Evolutionary conservation across 805 yeast genomes (phyloP).

Genomic region (Kuraishia borneana): DNA sequence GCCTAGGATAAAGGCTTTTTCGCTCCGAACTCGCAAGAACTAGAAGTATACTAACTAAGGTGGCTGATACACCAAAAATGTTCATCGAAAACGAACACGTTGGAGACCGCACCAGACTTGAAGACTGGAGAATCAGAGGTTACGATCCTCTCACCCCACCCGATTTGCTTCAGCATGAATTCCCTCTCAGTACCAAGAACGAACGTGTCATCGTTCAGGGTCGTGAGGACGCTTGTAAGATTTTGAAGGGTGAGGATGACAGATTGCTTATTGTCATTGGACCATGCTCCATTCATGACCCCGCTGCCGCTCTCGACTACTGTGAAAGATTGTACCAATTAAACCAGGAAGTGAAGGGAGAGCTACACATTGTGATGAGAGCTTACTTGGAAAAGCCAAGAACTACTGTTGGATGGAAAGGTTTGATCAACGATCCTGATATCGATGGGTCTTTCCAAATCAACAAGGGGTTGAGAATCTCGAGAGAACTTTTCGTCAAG

Average conservation of each 20-base stretch:
- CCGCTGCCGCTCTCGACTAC: slow-evolving; percentile 81
- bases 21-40: too few relatives aligned
- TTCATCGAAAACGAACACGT: slow-evolving; percentile 74
- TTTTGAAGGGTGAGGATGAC: slow-evolving; percentile 70
- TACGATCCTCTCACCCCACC: slow-evolving; percentile 95
- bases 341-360: slow-evolving; percentile 61
- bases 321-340: slow-evolving; percentile 57
- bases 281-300: slow-evolving; percentile 95
- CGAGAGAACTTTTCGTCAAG: slow-evolving; percentile 77
- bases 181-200: slow-evolving; percentile 49
- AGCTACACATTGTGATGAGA: slow-evolving; percentile 84
- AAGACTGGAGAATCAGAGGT: slow-evolving; percentile 55
- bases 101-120: slow-evolving; percentile 73
- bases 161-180: slow-evolving; percentile 77
- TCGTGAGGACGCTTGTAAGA: slow-evolving; percentile 66
- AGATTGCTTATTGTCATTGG: slow-evolving; percentile 84
- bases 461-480: slow-evolving; percentile 83
- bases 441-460: slow-evolving; percentile 86
- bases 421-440: slow-evolving; percentile 94
- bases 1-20: too few relatives aligned
- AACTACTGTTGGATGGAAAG: slow-evolving; percentile 99
- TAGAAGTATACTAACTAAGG: too few relatives aligned
- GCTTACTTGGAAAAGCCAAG: slow-evolving; percentile 98
- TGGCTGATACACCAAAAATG: slow-evolving; percentile 33
- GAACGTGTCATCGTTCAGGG: slow-evolving; percentile 62